Percentiles rank a stretch among this genome's conserved stretches.
phyloP scores from a whole-genome alignment of 495 filamentous ascomycete genomes.

The Stereocaulon alpinum region DNA sequence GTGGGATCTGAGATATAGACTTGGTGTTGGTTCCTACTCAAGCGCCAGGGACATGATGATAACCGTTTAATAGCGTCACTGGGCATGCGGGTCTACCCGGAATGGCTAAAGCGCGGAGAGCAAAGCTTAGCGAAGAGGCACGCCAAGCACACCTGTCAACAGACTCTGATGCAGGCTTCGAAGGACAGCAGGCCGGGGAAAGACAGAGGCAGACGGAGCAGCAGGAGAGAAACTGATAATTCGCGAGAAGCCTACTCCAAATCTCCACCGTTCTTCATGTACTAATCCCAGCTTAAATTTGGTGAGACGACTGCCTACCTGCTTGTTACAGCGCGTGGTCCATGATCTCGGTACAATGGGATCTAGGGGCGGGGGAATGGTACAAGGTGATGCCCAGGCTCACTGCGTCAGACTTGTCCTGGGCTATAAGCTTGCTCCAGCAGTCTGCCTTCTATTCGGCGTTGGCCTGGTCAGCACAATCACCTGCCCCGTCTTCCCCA shows the following conservation, averaged over 20 bases:
- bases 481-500: neutral
- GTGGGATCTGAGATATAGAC: no score
- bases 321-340: neutral
- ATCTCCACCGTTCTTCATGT: no score
- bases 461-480: constrained; percentile 38
- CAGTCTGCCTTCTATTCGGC: constrained; percentile 41
- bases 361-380: neutral
- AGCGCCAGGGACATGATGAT: neutral
- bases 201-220: neutral
- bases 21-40: neutral
- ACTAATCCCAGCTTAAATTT: no score
- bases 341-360: constrained; percentile 11
- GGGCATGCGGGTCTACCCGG: neutral
- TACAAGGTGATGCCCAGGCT: neutral
- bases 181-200: neutral
- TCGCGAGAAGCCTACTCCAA: no score
- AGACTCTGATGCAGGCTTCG: neutral
- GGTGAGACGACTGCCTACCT: neutral
- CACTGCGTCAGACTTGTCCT: constrained; percentile 5
- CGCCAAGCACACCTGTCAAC: constrained; percentile 2
- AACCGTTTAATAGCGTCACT: neutral
- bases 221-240: neutral
- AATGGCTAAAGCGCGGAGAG: neutral
- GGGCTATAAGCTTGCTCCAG: constrained; percentile 36
- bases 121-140: neutral